Evolutionary conservation across 345 rosid genomes (phyloP).

Genomic region (Lepidium aucheri): DNA sequence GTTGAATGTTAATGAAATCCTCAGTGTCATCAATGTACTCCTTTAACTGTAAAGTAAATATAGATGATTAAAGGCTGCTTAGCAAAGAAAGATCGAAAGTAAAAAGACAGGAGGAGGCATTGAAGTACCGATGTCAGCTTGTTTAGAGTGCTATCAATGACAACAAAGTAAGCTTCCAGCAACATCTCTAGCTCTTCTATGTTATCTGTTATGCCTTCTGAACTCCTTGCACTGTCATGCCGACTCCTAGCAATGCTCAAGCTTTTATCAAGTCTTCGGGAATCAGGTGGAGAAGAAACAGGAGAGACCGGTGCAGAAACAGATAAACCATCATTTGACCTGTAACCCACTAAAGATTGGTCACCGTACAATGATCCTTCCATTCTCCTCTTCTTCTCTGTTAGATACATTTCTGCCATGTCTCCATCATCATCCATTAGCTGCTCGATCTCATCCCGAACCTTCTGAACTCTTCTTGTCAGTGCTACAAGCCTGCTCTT

Average conservation of each 20-base stretch:
- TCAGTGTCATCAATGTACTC: slow-evolving; percentile 97
- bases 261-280: slow-evolving; percentile 76
- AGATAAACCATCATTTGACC: slow-evolving; percentile 72
- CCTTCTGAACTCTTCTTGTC: slow-evolving; percentile 96
- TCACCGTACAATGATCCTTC: slow-evolving; percentile 77
- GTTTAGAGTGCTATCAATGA: slow-evolving; percentile 91
- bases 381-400: slow-evolving; percentile 88
- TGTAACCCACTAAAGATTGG: slow-evolving; percentile 59
- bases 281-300: slow-evolving; percentile 78
- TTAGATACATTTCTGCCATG: slow-evolving; percentile 99
- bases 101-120: neutral
- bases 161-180: slow-evolving; percentile 97
- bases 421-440: slow-evolving; percentile 99
- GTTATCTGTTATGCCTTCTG: slow-evolving; percentile 61
- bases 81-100: neutral
- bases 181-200: slow-evolving; percentile 98
- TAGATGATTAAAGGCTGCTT: neutral
- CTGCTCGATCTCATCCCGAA: slow-evolving; percentile 98
- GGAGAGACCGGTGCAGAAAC: slow-evolving; percentile 95
- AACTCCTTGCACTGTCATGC: slow-evolving; percentile 83
- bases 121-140: slow-evolving; percentile 81
- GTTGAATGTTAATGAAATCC: slow-evolving; percentile 96
- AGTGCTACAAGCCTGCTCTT: slow-evolving; percentile 96
- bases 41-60: slow-evolving; percentile 55
- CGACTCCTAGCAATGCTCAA: slow-evolving; percentile 86